Evolutionary conservation across 2,329 filamentous ascomycete genomes (phyloP), one percentile per base, ranked within the genome.

Genomic region (Aspergillus hortae): DNA sequence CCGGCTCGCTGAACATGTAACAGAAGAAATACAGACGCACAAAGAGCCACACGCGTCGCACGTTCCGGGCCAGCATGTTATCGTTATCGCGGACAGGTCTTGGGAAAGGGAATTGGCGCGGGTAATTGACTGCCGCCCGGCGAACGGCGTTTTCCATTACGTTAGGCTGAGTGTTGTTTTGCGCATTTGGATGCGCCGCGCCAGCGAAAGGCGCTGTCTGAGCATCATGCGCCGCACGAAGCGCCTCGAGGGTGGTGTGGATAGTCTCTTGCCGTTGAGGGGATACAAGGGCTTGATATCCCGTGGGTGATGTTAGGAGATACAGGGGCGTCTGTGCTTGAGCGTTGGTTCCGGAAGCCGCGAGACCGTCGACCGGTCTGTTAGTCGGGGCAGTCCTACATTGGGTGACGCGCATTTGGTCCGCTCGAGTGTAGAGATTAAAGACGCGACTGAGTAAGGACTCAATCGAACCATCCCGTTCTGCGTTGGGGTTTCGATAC

Each of bases 11-110:
- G 53, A 84, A 76, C 60, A 86, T 76, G 63, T 82, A 85, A 49
- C 79, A 76, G 61, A 85, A 82, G 52, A 80, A 77, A 52, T 81
- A 77, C 17, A 85, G 66, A 9, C 83, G 78, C 45, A 83, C 67
- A 21, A 84, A 75, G 2, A 85, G 74, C 83, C 83, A 86, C 21
- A 79, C 57, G 23, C 79, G 76, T 44, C 71, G 54, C 15, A 75
- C 55, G 42, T 74, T 64, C 43, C 76, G 72, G 2, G 63, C 69
- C 25, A 80, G 57, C 7, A 74, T 61, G 27, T 68, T 65, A 14
- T 71, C 67, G 11, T 57, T 56, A 40, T 61, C 58, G 35, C 58
- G 53, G 23, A 38, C 56, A 42, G 45, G 46, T 56, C 53, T 61
- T 41, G 65, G 66, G 48, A 71, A n/a, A 10, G 14, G 67, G 9